Evolutionary conservation across 768 basidiomycete genomes (phyloP).

Genomic region (Mycena kentingensis): DNA sequence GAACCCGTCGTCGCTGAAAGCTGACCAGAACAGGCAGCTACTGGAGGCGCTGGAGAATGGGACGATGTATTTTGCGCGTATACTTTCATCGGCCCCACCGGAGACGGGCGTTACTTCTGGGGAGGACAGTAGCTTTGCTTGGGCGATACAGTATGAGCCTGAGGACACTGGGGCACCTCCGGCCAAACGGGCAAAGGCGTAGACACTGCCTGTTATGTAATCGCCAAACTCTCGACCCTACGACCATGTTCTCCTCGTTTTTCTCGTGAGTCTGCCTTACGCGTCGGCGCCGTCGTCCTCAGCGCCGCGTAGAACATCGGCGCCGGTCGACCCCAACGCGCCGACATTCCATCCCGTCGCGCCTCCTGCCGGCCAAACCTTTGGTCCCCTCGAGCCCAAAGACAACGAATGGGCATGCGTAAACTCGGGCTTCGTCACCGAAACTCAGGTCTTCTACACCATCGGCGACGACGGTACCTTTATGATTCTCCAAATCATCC

Average conservation of each 20-base stretch:
- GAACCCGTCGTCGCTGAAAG: constrained; percentile 63
- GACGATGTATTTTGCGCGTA: constrained; percentile 48
- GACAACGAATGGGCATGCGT: constrained; percentile 85
- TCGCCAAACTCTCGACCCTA: too few relatives aligned
- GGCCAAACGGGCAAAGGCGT: background rate
- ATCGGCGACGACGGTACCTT: constrained; percentile 77
- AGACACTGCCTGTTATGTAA: too few relatives aligned
- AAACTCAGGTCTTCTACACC: constrained; percentile 89
- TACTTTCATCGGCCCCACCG: constrained; percentile 16
- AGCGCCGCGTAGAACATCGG: constrained; percentile 43
- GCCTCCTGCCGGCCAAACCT: constrained; percentile 58
- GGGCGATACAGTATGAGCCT: constrained; percentile 19
- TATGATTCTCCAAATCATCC: constrained; percentile 83
- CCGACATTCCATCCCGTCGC: constrained; percentile 87
- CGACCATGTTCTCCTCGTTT: constrained; percentile 74
- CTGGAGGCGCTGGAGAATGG: constrained; percentile 53
- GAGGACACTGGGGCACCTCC: background rate
- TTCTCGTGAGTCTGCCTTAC: constrained; percentile 64
- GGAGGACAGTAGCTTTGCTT: constrained; percentile 16
- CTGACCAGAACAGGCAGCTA: constrained; percentile 53
- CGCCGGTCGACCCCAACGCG: constrained; percentile 63
- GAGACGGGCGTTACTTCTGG: constrained; percentile 7
- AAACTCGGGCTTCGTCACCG: constrained; percentile 77
- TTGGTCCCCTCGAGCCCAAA: constrained; percentile 71
- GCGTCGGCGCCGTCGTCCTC: background rate